These are phyloP conservation scores for Floccularia luteovirens DNA, from an alignment of 768 basidiomycete genomes.

Conservation along the genomic window DNA sequence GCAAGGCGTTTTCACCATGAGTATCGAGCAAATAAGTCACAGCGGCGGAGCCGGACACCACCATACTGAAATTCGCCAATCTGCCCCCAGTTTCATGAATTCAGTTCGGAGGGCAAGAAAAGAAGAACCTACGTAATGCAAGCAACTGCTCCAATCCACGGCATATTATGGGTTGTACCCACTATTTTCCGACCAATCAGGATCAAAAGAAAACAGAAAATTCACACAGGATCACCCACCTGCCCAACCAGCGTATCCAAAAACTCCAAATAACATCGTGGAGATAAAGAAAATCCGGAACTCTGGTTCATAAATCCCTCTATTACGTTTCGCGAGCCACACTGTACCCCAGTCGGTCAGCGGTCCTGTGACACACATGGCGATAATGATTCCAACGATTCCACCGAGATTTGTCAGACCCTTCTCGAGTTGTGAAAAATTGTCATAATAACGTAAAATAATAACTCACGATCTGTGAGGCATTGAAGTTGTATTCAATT, in stretches of 20 bases:
- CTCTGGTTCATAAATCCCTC: conserved; percentile 39
- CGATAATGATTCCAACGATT: conserved; percentile 32
- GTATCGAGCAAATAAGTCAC: conserved; percentile 38
- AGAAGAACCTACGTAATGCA: conserved; percentile 20
- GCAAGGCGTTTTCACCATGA: conserved; percentile 31
- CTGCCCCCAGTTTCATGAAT: conserved; percentile 11
- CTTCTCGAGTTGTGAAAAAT: conserved; percentile 7
- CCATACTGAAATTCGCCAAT: conserved; percentile 36
- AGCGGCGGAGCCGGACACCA: conserved; percentile 30
- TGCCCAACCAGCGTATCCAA: conserved; percentile 40
- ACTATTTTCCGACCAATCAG: conserved; percentile 10
- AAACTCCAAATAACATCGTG: conserved; percentile 33
- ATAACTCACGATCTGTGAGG: conserved; percentile 27
- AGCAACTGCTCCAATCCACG: conserved; percentile 36
- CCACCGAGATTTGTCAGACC: conserved; percentile 35
- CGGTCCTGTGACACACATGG: conserved; percentile 26
- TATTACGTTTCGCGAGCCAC: conserved; percentile 33
- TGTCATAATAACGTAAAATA: background rate
- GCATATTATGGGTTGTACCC: conserved; percentile 30
- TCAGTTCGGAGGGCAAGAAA: background rate
- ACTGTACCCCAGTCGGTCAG: conserved; percentile 34
- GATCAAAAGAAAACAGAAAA: background rate
- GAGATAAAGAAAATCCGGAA: conserved; percentile 33
- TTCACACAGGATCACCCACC: conserved; percentile 10
- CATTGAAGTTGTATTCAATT: conserved; percentile 31